A percentile compares a stretch with the other conserved stretches of the same genome.
Evolutionary conservation across 495 filamentous ascomycete genomes (phyloP).

Genomic region (Polyplosphaeria fusca): DNA sequence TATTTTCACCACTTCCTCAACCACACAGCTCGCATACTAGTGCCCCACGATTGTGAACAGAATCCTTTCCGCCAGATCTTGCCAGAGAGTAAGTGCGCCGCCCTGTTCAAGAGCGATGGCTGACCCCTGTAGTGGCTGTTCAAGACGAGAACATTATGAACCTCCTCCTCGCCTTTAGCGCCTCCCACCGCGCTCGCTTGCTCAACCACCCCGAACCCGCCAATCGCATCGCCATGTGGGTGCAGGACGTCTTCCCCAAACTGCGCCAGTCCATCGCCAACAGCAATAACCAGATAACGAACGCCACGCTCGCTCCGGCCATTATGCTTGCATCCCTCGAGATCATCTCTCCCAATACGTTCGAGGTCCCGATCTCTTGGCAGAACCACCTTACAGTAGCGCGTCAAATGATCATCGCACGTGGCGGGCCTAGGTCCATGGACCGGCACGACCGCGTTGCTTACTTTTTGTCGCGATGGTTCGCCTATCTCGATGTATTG

Average conservation of each 20-base stretch:
- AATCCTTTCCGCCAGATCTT: conserved; percentile 73
- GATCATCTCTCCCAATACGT: conserved; percentile 80
- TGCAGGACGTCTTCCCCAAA: conserved; percentile 72
- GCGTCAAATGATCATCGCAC: conserved; percentile 68
- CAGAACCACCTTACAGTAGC: conserved; percentile 74
- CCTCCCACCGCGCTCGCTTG: conserved; percentile 75
- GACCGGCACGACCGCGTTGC: conserved; percentile 62
- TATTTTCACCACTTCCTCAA: conserved; percentile 77
- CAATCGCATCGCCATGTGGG: conserved; percentile 74
- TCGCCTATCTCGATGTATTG: conserved; percentile 80
- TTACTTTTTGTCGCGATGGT: conserved; percentile 81
- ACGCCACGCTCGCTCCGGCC: conserved; percentile 74
- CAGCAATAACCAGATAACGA: conserved; percentile 53
- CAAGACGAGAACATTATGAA: conserved; percentile 67
- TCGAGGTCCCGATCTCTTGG: conserved; percentile 71
- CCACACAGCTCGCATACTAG: conserved; percentile 70
- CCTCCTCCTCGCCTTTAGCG: conserved; percentile 76
- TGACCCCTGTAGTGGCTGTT: conserved; percentile 58
- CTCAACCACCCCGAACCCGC: conserved; percentile 71
- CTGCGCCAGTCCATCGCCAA: conserved; percentile 60
- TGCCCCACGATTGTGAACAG: conserved; percentile 70
- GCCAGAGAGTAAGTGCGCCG: conserved; percentile 56
- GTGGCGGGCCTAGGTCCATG: conserved; percentile 58
- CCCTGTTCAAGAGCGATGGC: background rate
- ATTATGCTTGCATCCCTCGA: conserved; percentile 85